These are phyloP conservation scores for Fusarium pseudoanthophilum DNA, from an alignment of 2,329 filamentous ascomycete genomes.

Conservation along the genomic window DNA sequence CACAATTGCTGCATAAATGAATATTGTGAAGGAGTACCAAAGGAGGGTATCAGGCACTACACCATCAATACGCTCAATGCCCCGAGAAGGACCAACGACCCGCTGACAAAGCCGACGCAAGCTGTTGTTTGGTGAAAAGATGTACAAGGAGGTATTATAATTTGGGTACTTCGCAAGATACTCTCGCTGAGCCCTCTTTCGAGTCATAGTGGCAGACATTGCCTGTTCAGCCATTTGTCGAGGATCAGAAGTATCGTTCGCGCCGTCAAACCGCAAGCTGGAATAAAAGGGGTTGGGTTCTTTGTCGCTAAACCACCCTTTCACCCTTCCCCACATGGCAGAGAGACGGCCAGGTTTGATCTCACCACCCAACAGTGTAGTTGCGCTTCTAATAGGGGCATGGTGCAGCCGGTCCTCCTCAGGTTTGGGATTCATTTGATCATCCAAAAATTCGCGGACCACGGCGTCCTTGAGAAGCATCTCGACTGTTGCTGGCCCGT, in stretches of 20 bases:
- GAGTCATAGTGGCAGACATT: conserved; percentile 81
- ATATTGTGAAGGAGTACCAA: conserved; percentile 93
- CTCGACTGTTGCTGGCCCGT: conserved; percentile 90
- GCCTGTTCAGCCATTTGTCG: conserved; percentile 91
- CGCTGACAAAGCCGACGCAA: conserved; percentile 86
- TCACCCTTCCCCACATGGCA: conserved; percentile 69
- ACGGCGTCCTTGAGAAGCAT: conserved; percentile 98
- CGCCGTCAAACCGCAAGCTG: conserved; percentile 73
- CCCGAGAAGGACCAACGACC: conserved; percentile 90
- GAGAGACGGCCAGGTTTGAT: conserved; percentile 69
- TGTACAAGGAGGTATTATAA: conserved; percentile 92
- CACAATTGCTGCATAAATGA: conserved; percentile 93
- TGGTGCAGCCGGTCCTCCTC: conserved; percentile 48
- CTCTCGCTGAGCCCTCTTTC: conserved; percentile 89
- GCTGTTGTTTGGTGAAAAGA: conserved; percentile 82
- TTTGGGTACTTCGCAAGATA: conserved; percentile 87
- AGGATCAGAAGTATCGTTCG: conserved; percentile 84
- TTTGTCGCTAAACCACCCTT: conserved; percentile 65
- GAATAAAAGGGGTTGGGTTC: conserved; percentile 98
- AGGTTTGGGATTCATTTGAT: conserved; percentile 47
- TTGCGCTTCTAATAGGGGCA: conserved; percentile 47
- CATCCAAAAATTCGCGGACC: conserved; percentile 92
- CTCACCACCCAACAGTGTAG: conserved; percentile 52
- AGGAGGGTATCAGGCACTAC: conserved; percentile 87
- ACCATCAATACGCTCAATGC: conserved; percentile 86